A percentile compares a stretch with the other conserved stretches of the same genome.
Evolutionary conservation across 2,329 filamentous ascomycete genomes (phyloP).

Genomic region (Colletotrichum lindemuthianum): DNA sequence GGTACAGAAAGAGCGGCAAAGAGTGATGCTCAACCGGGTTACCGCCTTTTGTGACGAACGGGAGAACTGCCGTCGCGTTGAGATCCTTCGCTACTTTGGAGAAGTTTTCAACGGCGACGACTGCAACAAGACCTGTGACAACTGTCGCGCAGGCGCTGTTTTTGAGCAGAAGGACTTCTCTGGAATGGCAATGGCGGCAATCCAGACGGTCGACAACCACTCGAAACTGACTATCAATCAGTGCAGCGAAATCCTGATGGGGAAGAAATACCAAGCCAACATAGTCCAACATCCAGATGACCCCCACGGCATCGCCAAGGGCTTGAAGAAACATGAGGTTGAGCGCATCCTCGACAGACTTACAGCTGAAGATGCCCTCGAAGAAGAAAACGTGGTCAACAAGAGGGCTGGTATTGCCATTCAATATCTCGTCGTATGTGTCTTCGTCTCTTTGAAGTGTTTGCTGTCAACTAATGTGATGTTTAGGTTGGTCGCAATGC

Average conservation of each 20-base stretch:
- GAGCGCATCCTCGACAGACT: constrained; percentile 87
- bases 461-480: constrained; percentile 5
- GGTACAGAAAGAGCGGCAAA: constrained; percentile 86
- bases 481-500: constrained; percentile 53
- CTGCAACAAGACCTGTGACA: constrained; percentile 85
- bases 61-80: constrained; percentile 85
- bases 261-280: constrained; percentile 70
- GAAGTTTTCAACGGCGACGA: constrained; percentile 79
- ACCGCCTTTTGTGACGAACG: constrained; percentile 90
- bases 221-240: constrained; percentile 76
- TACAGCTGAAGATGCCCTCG: constrained; percentile 76
- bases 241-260: constrained; percentile 86
- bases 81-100: constrained; percentile 94
- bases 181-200: constrained; percentile 74
- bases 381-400: constrained; percentile 75
- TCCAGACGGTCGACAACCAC: constrained; percentile 73
- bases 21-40: constrained; percentile 85
- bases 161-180: constrained; percentile 84
- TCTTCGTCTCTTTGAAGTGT: constrained; percentile 31
- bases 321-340: constrained; percentile 78
- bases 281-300: constrained; percentile 63
- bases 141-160: constrained; percentile 78
- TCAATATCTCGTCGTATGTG: constrained; percentile 75
- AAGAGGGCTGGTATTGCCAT: constrained; percentile 72
- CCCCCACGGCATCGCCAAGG: constrained; percentile 74